Evolutionary conservation across 2,329 filamentous ascomycete genomes (phyloP), one percentile per base, ranked within the genome.

Genomic region (Phaeomoniella chlamydospora): DNA sequence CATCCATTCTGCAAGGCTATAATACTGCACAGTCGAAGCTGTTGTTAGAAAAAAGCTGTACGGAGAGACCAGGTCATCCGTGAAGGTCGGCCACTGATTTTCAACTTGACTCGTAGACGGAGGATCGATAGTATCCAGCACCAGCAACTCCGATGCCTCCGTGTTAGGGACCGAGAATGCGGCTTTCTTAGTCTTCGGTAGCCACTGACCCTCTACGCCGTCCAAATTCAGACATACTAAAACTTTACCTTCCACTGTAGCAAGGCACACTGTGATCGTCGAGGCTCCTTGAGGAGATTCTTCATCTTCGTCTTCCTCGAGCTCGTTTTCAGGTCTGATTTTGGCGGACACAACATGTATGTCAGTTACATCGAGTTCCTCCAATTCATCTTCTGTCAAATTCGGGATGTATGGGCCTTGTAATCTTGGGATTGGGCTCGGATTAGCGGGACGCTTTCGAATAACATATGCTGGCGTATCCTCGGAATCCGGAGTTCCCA

Each of bases 181-280:
- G 35, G 56, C 57, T 34, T 53, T 57, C 35, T 48, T 56, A 13
- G 52, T 52, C 36, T 56, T 60, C 1, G 74, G 73, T 5, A 78
- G 61, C 74, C 74, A 79, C 45, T 73, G 68, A 5, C 70, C 74
- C 44, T 75, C 65, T 2, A 79, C 64, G 0, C 72, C 74, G 35
- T 76, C 68, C 18, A 77, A 50, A 43, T 78, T 71, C 17, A 79
- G 59, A 41, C 68, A 76, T 18, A 77, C 52, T 42, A 75, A 69
- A 5, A 78, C 58, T 37, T 69, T 61, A 31, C 67, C 67, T 15
- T 61, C 64, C 19, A 61, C 64, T 3, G 70, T 75, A 12, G 70
- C 61, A 6, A 79, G 50, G 46, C 70, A 75, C 4, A 79, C 58
- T 9, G 74, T 58, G 3, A 70, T 70, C 17, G 67, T 64, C 3